Percentiles rank a stretch among this genome's conserved stretches.
phyloP scores from a whole-genome alignment of 192 early-diverging fungal species.

The Coemansia sp. region DNA sequence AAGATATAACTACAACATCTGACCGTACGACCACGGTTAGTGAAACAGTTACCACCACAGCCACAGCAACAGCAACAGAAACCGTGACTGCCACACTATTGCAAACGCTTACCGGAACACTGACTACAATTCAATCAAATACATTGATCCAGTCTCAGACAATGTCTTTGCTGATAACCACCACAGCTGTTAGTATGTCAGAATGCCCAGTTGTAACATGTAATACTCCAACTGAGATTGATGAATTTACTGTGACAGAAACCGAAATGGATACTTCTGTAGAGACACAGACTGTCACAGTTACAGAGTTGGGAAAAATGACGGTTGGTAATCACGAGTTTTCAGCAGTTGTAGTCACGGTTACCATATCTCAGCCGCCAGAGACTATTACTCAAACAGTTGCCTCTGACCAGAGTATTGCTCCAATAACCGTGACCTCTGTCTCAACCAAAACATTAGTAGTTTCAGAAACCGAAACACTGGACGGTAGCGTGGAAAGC shows the following conservation, averaged over 20 bases:
- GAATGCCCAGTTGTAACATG: constrained; percentile 4
- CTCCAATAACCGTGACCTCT: background rate
- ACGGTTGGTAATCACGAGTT: background rate
- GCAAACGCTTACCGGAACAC: background rate
- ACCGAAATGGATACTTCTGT: background rate
- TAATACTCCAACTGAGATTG: background rate
- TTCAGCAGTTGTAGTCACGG: background rate
- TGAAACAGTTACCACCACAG: constrained; percentile 1
- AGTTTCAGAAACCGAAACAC: background rate
- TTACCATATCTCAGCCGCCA: background rate
- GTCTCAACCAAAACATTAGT: background rate
- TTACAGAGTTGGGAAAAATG: background rate
- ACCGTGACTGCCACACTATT: background rate
- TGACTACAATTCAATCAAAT: no score
- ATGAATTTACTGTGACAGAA: background rate
- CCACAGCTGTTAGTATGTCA: background rate
- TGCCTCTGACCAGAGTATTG: background rate
- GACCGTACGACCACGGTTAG: constrained; percentile 3
- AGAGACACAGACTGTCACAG: background rate
- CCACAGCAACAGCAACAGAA: background rate
- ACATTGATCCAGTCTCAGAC: background rate
- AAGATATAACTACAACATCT: background rate
- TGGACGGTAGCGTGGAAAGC: background rate
- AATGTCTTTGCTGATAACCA: background rate
- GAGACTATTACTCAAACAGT: background rate